Base-by-base conservation (phyloP, 2,329 filamentous ascomycete species). In the Fusarium musae region DNA sequence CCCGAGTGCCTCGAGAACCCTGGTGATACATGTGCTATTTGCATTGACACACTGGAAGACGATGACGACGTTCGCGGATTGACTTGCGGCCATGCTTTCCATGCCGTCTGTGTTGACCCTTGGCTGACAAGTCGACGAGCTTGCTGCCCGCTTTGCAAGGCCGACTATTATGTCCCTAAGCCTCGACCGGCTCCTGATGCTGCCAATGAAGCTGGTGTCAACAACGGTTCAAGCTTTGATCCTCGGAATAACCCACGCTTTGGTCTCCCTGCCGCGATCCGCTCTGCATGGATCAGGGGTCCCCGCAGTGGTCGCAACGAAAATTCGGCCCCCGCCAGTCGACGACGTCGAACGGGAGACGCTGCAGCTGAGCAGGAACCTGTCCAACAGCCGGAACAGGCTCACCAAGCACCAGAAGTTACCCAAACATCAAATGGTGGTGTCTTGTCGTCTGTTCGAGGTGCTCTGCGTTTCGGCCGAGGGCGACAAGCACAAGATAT, bases 71-170 rank as follows among this genome's bases (percentile, higher is more conserved):
- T 99, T 56, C 93, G 96, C 75, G 96, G 96, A 5, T 85, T 99
- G 69, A 95, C 94, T 8, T 99, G 96, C 79, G 96, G 96, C n/a
- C 96, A 99, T 82, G 95, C 96, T 60, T 99, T 98, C 89, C 96
- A 99, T 81, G 95, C 95, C 57, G 93, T 93, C 43, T 99, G 96
- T 80, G 90, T 99, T 54, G 96, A 99, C 77, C 96, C 96, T 16
- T 99, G 96, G 96, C 85, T 99, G 72, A 99, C 96, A 15, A 95
- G 93, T 79, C 91, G 96, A 72, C 92, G 96, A 74, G 96, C 96
- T 32, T 98, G 96, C 85, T 99, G 96, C 81, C 96, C 96, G 10
- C 91, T 99, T 11, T 99, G 96, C 87, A 99, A 99, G 84, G 94
- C 96, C 44, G 96, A 99, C 80, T 99, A 98, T 82, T 98, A 97